Base-by-base conservation (phyloP, 371 early-diverging fungal species). In the Polyrhizophydium stewartii region DNA sequence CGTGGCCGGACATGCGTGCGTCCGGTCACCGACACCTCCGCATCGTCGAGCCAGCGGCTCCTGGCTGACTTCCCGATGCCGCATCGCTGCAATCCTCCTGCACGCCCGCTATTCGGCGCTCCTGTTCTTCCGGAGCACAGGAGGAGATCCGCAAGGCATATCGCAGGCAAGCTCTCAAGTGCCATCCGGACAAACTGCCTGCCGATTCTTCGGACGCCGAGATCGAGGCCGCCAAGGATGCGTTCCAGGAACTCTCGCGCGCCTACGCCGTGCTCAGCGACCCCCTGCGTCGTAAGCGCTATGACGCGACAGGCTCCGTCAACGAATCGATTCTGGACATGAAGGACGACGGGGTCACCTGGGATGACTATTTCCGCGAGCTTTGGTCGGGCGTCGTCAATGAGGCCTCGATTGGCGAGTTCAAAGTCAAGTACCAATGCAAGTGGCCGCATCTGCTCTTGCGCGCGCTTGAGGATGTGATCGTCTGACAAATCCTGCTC, bases 181-280 rank as follows among this genome's bases (percentile, higher is more conserved):
- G 64, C 64, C 76, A 76, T 45, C 76, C 76, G 24, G 76, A 76
- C 66, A 76, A 76, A 56, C 58, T 72, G n/a, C 10, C 38, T 12
- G 21, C 38, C 30, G 17, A 21, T 25, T 32, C 38, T 16, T 43
- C 64, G 10, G 76, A 71, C 37, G 61, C 47, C 19, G 70, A 70
- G 31, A 35, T 46, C 13, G 52, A 22, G 9, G 60, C 40, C 22
- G 73, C 71, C 16, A 68, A 69, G 19, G 46, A 27, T n/a, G 64
- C 83, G 59, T 97, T 96, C 72, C 94, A 95, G 64, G 73, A 81
- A 21, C 65, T 98, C 5, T 86, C 90, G 1, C 76, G 84, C 40
- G 94, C 92, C 0, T 98, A 98, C 75, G 68, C 87, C 7, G 79
- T 97, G 0, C 81, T 99, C 25, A 84, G 85, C 24, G 93, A 96